Percentiles rank a stretch among this genome's conserved stretches.
Evolutionary conservation across 306 rosid species (phyloP).

Genomic region (Quillaja saponaria): DNA sequence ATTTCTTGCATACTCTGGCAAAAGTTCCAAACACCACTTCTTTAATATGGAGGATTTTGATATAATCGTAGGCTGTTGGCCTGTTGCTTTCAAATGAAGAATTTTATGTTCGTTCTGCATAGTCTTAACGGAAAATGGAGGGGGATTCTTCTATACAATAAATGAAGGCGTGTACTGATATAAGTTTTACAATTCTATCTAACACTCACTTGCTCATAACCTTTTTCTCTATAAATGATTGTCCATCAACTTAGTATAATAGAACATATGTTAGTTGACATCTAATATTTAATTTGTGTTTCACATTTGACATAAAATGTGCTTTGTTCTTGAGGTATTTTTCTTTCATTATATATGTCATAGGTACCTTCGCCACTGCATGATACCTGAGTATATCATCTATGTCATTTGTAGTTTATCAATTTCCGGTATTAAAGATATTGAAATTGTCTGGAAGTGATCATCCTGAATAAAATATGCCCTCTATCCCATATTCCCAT

Average conservation of each 20-base stretch:
- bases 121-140: too few species aligned
- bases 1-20: not conserved
- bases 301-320: slow-evolving; percentile 7
- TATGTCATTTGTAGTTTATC: slow-evolving; percentile 18
- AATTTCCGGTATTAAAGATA: too few species aligned
- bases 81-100: too few species aligned
- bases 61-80: too few species aligned
- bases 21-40: not conserved
- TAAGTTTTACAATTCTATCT: too few species aligned
- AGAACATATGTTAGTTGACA: not conserved
- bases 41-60: too few species aligned
- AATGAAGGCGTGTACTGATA: too few species aligned
- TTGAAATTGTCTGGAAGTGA: too few species aligned
- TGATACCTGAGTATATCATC: slow-evolving; percentile 9
- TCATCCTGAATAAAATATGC: too few species aligned
- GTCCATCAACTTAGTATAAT: slow-evolving; percentile 1
- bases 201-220: not conserved
- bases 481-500: too few species aligned
- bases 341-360: not conserved
- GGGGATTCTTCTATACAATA: too few species aligned
- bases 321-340: not conserved
- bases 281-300: not conserved
- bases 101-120: too few species aligned
- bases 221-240: slow-evolving; percentile 10
- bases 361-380: not conserved